Evolutionary conservation across 495 filamentous ascomycete species (phyloP).

Genomic region (Tetracladium setigerum): DNA sequence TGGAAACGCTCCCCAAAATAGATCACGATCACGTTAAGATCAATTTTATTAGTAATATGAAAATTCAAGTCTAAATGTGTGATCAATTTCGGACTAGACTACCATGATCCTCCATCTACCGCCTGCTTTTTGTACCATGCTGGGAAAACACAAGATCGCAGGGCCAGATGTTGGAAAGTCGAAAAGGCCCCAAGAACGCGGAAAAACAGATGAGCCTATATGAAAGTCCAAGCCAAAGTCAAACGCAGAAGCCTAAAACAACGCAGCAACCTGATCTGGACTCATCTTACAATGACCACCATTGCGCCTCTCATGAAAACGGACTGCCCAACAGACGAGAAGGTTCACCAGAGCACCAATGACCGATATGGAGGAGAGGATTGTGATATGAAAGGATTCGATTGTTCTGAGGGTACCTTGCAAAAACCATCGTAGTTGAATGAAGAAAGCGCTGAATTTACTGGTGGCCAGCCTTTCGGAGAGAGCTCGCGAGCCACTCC

Average conservation of each 20-base stretch:
- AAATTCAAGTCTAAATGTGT: too few species aligned
- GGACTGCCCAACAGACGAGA: slow-evolving; percentile 22
- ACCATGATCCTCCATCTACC: slow-evolving; percentile 25
- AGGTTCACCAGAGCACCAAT: slow-evolving; percentile 21
- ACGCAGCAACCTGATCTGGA: slow-evolving; percentile 11
- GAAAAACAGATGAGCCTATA: background rate
- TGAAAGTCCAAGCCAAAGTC: slow-evolving; percentile 9
- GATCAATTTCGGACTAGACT: slow-evolving; percentile 24
- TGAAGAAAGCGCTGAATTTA: slow-evolving; percentile 36
- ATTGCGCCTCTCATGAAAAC: slow-evolving; percentile 24
- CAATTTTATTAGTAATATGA: too few species aligned
- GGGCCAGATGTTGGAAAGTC: slow-evolving; percentile 17
- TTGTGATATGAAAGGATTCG: slow-evolving; percentile 21
- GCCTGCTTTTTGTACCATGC: slow-evolving; percentile 27
- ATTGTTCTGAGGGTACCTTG: slow-evolving; percentile 15
- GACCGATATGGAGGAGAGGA: slow-evolving; percentile 18
- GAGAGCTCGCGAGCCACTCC: slow-evolving; percentile 95
- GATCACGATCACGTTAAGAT: too few species aligned
- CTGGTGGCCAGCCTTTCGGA: slow-evolving; percentile 83
- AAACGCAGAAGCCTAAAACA: slow-evolving; percentile 18
- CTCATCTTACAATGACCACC: slow-evolving; percentile 26
- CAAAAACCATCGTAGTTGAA: slow-evolving; percentile 7
- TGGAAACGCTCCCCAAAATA: too few species aligned
- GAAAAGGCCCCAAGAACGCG: slow-evolving; percentile 6
- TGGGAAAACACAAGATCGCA: slow-evolving; percentile 23